phyloP scores from a whole-genome alignment of 148 eudicot genomes.

The Rhododendron henanense region DNA sequence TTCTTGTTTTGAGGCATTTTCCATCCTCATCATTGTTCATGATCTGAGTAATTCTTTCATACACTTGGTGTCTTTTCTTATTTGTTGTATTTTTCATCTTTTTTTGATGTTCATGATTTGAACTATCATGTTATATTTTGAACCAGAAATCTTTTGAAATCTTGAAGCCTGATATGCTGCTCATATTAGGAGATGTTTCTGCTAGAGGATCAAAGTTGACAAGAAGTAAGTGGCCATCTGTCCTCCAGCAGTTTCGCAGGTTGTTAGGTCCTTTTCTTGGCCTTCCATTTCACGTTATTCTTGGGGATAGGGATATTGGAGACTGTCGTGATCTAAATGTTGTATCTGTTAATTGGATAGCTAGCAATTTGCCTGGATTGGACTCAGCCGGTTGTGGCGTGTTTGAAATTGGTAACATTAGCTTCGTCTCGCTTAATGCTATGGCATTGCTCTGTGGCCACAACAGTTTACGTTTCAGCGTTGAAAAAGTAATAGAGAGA shows the following conservation, averaged over 20 bases:
- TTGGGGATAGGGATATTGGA: conserved; percentile 36
- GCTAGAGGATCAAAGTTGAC: conserved; percentile 27
- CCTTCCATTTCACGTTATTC: conserved; percentile 32
- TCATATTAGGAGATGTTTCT: conserved; percentile 35
- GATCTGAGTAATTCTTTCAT: neutral
- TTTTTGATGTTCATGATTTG: neutral
- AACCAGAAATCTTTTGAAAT: conserved; percentile 40
- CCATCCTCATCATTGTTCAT: neutral
- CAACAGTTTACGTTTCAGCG: conserved; percentile 29
- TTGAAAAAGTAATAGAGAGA: conserved; percentile 30
- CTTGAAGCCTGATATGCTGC: conserved; percentile 43
- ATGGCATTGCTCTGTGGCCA: conserved; percentile 36
- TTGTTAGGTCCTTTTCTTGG: conserved; percentile 30
- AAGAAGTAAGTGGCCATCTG: conserved; percentile 30
- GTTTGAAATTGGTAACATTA: conserved; percentile 27
- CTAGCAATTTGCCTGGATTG: conserved; percentile 30
- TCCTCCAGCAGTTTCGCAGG: conserved; percentile 27
- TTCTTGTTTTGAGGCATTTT: neutral
- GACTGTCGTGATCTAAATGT: conserved; percentile 26
- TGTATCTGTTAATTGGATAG: conserved; percentile 22
- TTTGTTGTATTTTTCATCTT: neutral
- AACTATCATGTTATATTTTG: conserved; percentile 16
- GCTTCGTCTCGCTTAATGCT: conserved; percentile 29
- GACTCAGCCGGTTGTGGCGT: conserved; percentile 36
- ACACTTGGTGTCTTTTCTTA: neutral